Base-by-base conservation (phyloP, 164 flowering plant species). In the Vitis riparia region DNA sequence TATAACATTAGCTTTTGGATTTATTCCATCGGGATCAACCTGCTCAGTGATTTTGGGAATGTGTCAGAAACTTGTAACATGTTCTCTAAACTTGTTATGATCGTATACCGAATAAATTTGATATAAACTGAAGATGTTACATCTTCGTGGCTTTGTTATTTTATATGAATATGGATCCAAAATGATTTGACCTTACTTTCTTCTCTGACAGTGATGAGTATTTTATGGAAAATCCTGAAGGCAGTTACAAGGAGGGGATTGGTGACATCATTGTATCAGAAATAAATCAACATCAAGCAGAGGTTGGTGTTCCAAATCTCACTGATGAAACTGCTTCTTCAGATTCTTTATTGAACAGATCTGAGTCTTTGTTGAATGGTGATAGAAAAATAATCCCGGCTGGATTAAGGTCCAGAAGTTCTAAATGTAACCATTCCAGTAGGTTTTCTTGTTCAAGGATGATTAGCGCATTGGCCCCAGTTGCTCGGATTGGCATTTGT, bases 381-480 rank as follows among this genome's bases (percentile, higher is more conserved):
- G 74, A 76, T 56, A 63, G 44, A 62, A 75, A 73, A 50, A 44
- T 23, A 15, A 58, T 53, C 53, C 16, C 53, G 2, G 71, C 16
- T 55, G 76, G 67, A 17, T 53, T 64, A 66, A 75, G 71, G 47
- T 79, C 69, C 68, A 67, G 59, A 59, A 58, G 37, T 76, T 79
- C 75, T 62, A 65, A 59, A 11, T 75, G 76, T 72, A 52, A 68
- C 23, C 76, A 70, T 79, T 79, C 81, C 57, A 57, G 79, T 67
- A 76, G 78, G 64, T 79, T 75, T 58, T 85, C 89, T 27, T 86
- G 88, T 75, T 73, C 59, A 19, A 83, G 89, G 81, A 81, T 77
- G 14, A 79, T 91, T 8, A 78, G 87, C 69, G 86, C 94, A 44
- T 73, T 95, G 79, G 86, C 88, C 51, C 93, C 98, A 30, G 49